Evolutionary conservation across 2,329 filamentous ascomycete genomes (phyloP), one percentile per base, ranked within the genome.

Genomic region (Harringtonia lauricola): DNA sequence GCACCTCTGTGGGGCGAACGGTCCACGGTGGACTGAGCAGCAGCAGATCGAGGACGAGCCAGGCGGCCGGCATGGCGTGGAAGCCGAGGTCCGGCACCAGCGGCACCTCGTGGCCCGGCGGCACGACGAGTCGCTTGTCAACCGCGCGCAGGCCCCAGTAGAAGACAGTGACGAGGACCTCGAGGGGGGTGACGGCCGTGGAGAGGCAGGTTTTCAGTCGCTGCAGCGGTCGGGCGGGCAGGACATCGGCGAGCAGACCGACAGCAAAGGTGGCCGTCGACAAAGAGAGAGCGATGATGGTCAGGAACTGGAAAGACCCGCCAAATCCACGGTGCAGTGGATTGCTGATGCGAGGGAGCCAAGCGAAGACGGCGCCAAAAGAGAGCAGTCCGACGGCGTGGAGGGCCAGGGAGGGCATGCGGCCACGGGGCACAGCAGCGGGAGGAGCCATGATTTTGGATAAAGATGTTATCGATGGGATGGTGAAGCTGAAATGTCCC

Each of bases 1-100:
- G 68, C 8, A 77, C 72, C 1, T 71, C 67, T n/a, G 77, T 65
- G 8, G 69, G 69, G 14, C 71, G 67, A 47, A 83, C 73, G 0
- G 79, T 79, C 76, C 81, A 86, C 1, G 83, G 82, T 8, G 83
- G 83, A 33, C 76, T 82, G 35, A 86, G 65, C 30, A 86, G 64
- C 15, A 86, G 56, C 13, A 83, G 61, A 54, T 87, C 83, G 31
- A 81, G 50, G 1, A 70, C 66, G 40, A 87, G 61, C 36, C 84
- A 65, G 10, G 83, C 58, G n/a, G 79, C 69, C 3, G 83, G 83
- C 39, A 78, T 71, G 28, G 76, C 67, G 57, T 83, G 79, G 53
- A 83, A 80, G 22, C 76, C 74, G 17, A 55, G 55, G 57, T 86
- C 81, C n/a, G 71, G 68, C 19, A 67, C 49, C 22, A 76, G 60